Evolutionary conservation across 2,329 filamentous ascomycete genomes (phyloP).

Genomic region (Lachnellula suecica): DNA sequence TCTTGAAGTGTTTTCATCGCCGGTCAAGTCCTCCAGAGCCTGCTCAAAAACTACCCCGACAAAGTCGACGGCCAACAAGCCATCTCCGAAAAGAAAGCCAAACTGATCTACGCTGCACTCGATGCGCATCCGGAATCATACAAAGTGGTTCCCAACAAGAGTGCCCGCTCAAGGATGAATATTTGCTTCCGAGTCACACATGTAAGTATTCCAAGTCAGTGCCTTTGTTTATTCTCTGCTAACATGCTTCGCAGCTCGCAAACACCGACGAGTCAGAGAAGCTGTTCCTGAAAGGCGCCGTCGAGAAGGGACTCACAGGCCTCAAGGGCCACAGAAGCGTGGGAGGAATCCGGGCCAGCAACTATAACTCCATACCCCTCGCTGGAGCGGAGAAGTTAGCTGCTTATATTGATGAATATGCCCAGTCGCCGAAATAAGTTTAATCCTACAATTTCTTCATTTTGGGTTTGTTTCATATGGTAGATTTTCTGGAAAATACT

Average conservation of each 20-base stretch:
- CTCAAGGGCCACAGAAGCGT: conserved; percentile 88
- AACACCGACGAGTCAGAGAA: conserved; percentile 72
- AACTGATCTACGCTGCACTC: conserved; percentile 72
- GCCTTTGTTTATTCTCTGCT: neutral
- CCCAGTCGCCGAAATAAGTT: conserved; percentile 25
- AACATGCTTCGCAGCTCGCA: conserved; percentile 32
- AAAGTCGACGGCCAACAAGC: conserved; percentile 77
- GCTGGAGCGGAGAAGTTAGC: conserved; percentile 68
- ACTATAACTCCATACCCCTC: conserved; percentile 82
- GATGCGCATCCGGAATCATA: conserved; percentile 76
- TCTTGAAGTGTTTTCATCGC: conserved; percentile 73
- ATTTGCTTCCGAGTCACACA: conserved; percentile 79
- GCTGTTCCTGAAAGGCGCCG: conserved; percentile 72
- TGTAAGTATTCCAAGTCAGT: conserved; percentile 33
- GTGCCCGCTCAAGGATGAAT: conserved; percentile 85
- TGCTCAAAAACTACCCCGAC: conserved; percentile 63
- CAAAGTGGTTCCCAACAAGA: conserved; percentile 72
- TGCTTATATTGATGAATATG: conserved; percentile 58
- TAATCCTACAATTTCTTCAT: neutral
- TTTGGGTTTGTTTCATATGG: neutral
- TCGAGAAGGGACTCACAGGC: conserved; percentile 68
- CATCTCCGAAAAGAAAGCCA: conserved; percentile 71
- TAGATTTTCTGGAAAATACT: neutral
- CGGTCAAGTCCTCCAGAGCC: conserved; percentile 79
- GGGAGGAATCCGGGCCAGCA: conserved; percentile 81